Base-by-base conservation (phyloP, 2,329 filamentous ascomycete genomes). In the Fusarium bulbicola region DNA sequence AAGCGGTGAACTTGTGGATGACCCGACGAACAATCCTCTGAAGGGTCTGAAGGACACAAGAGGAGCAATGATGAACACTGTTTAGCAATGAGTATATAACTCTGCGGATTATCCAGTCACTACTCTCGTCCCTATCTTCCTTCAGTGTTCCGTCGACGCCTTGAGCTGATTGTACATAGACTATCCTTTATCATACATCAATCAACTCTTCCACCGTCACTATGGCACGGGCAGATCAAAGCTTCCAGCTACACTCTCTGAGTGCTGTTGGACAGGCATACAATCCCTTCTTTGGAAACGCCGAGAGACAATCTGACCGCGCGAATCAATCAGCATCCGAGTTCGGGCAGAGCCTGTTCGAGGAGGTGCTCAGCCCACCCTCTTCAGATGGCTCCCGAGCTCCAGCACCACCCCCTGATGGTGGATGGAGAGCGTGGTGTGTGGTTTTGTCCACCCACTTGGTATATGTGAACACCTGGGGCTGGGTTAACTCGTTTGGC, bases 401-500 rank as follows among this genome's bases (percentile, higher is more conserved):
- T 45, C 59, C 59, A 12, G 13, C n/a, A 0, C 86, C 86, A 26
- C 86, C 87, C 3, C 87, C 87, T 0, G 86, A 89, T 34, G 87
- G 86, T 7, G 87, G 87, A 1, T 74, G 78, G 57, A 74, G 78
- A 28, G 86, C 87, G 1, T 89, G 87, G 87, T 66, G 60, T 15
- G 58, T 74, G 6, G 56, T 68, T 14, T 21, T 73, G 46, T 60
- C 63, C 15, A 50, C 63, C 20, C 86, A 88, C 72, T 74, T 88
- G 5, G 81, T 86, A 24, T 81, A 88, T 49, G 85, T 85, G 81
- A 86, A 86, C 70, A 87, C 86, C 5, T 88, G 87, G 82, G 88
- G 88, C 39, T 84, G 86, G 72, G 84, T 88, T 72, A 88, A 86
- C 79, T 87, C 86, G 3, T 90, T 89, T 66, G 87, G 87, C n/a